These are phyloP conservation scores for Thozetella sp. DNA, from an alignment of 495 filamentous ascomycete genomes.

Conservation along the genomic window DNA sequence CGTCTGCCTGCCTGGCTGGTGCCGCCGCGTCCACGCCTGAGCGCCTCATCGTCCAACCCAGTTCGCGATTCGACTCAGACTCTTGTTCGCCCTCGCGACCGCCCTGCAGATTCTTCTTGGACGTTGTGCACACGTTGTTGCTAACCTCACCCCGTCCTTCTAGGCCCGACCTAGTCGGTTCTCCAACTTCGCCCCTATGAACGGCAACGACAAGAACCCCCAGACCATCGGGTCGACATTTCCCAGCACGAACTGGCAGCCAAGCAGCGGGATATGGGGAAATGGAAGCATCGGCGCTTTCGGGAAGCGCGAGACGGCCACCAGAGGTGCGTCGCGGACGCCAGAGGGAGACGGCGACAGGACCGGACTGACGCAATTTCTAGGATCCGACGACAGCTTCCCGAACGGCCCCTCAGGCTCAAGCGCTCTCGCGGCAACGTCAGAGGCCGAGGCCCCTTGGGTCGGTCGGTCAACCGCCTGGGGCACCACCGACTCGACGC, in stretches of 20 bases:
- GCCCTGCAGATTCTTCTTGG: neutral
- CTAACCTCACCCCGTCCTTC: constrained; percentile 14
- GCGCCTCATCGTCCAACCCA: constrained; percentile 7
- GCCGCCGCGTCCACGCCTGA: constrained; percentile 11
- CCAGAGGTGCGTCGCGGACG: constrained; percentile 41
- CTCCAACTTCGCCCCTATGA: constrained; percentile 28
- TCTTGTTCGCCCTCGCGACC: neutral
- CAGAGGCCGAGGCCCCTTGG: constrained; percentile 62
- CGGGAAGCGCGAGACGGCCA: constrained; percentile 35
- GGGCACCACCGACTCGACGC: constrained; percentile 48
- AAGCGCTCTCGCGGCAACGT: constrained; percentile 63
- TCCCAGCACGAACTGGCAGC: constrained; percentile 52
- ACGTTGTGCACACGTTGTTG: neutral
- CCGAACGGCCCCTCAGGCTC: constrained; percentile 52
- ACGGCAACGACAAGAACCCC: constrained; percentile 35
- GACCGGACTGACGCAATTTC: constrained; percentile 18
- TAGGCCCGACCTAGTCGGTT: constrained; percentile 37
- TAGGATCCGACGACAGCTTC: constrained; percentile 38
- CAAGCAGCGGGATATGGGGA: constrained; percentile 64
- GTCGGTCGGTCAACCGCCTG: constrained; percentile 51
- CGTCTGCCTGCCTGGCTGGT: constrained; percentile 7
- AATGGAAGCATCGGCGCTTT: constrained; percentile 52
- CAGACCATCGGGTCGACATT: constrained; percentile 37
- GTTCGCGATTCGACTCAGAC: neutral
- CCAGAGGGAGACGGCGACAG: neutral